phyloP scores from a whole-genome alignment of 1,284 basidiomycete genomes.

The Pterulicium gracile region DNA sequence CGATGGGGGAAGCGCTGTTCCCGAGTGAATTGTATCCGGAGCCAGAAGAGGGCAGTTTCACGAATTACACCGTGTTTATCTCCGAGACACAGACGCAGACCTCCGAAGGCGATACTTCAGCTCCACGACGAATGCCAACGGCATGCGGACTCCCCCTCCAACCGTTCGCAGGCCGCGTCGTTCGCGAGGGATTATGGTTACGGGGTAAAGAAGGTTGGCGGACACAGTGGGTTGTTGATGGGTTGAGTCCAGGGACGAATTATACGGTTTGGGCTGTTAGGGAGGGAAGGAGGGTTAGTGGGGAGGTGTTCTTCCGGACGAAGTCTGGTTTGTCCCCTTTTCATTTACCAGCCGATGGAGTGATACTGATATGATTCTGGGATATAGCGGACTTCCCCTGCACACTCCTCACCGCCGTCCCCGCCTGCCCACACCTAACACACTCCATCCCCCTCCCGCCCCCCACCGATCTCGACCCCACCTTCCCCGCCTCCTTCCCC shows the following conservation, averaged over 20 bases:
- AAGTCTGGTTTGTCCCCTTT: background rate
- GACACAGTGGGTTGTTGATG: background rate
- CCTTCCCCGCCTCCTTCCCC: background rate
- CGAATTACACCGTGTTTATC: background rate
- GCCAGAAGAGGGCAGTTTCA: background rate
- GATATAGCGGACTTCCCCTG: background rate
- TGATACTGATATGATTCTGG: background rate
- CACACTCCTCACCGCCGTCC: background rate
- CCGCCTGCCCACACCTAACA: background rate
- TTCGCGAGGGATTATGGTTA: background rate
- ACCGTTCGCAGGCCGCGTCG: background rate
- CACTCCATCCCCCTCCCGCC: background rate
- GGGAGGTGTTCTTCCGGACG: background rate
- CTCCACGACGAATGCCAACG: too few species aligned
- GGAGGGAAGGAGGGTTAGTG: background rate
- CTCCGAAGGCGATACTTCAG: too few species aligned
- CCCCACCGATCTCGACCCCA: background rate
- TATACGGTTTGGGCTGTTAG: background rate
- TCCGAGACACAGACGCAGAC: background rate
- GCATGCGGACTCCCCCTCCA: background rate
- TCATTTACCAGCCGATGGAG: too few species aligned
- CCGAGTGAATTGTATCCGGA: background rate
- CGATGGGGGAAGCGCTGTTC: background rate
- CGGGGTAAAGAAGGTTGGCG: background rate
- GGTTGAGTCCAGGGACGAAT: background rate